Evolutionary conservation across 2,329 filamentous ascomycete species (phyloP).

Genomic region (Cercospora sp.): DNA sequence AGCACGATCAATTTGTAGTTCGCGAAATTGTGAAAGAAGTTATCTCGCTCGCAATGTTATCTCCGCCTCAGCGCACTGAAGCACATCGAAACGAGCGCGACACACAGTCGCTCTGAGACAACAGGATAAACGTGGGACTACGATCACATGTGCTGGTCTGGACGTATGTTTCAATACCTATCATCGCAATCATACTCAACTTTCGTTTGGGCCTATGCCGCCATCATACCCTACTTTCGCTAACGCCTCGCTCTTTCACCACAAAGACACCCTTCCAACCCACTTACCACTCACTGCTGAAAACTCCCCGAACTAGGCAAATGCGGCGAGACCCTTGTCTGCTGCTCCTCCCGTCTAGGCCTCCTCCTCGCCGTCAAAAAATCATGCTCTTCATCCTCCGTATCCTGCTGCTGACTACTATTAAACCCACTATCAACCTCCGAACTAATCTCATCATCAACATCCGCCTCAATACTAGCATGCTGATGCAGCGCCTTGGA

Average conservation of each 20-base stretch:
- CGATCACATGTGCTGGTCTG: neutral
- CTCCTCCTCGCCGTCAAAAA: conserved; percentile 12
- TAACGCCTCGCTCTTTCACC: neutral
- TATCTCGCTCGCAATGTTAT: no score
- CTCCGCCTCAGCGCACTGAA: no score
- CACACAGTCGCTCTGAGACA: no score
- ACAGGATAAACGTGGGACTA: no score
- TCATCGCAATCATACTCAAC: neutral
- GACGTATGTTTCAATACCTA: neutral
- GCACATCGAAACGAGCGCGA: no score
- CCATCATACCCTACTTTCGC: neutral
- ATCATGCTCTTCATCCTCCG: conserved; percentile 24
- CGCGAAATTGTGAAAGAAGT: no score
- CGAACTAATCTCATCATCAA: conserved; percentile 20
- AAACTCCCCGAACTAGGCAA: neutral
- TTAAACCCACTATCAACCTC: conserved; percentile 28
- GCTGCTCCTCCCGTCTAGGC: conserved; percentile 7
- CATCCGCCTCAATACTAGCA: conserved; percentile 21
- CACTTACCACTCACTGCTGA: neutral
- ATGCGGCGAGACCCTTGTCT: conserved; percentile 1
- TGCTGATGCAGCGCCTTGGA: conserved; percentile 19
- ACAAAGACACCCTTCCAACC: no score
- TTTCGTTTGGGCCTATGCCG: neutral
- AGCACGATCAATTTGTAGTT: no score
- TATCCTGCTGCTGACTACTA: conserved; percentile 25